Evolutionary conservation across 169 alveolate species (phyloP), one percentile per base, ranked within the genome.

Genomic region (Plasmodium sp.): DNA sequence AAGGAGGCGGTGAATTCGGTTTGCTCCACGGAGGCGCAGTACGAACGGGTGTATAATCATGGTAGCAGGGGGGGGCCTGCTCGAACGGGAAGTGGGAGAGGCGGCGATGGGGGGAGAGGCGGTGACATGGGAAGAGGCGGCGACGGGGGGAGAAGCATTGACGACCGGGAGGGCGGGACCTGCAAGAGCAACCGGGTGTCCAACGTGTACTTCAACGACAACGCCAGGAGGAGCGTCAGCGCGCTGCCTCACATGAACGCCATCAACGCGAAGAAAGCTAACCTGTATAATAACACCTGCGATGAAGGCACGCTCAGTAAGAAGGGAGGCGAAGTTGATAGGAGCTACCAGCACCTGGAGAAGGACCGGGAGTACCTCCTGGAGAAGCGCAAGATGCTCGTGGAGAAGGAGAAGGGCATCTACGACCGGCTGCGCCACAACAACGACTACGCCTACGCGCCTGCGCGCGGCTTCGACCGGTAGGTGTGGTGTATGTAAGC

Each of bases 181-280:
- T 90, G 94, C 77, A 90, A 67, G 34, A 90, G 94, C 45, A 90
- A 81, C 71, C 41, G 94, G 83, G 74, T 90, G 45, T 90, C 94
- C 2, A 90, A 90, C 58, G 27, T 90, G 3, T 90, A 90, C 48
- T 90, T 90, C 73, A 90, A 90, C 43, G 94, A 90, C 39, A 90
- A 62, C 48, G 90, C 94, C 34, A 79, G 94, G 39, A n/a, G 94
- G 74, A 90, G 94, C 73, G 91, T 79, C 27, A 90, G 94, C 81
- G 94, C 91, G 27, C 43, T 90, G 83, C 90, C 94, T 3, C 90
- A 90, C 51, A 54, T 90, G 72, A 90, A 90, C 45, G 83, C 43
- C 31, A 31, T 81, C n/a, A 71, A 73, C 39, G 72, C 80, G 18
- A 54, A 83, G 14, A 90, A 71, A 18, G 62, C 84, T 34, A 31